Evolutionary conservation across 768 basidiomycete genomes (phyloP), one percentile per base, ranked within the genome.

Genomic region (Boletus pseudopeckii): DNA sequence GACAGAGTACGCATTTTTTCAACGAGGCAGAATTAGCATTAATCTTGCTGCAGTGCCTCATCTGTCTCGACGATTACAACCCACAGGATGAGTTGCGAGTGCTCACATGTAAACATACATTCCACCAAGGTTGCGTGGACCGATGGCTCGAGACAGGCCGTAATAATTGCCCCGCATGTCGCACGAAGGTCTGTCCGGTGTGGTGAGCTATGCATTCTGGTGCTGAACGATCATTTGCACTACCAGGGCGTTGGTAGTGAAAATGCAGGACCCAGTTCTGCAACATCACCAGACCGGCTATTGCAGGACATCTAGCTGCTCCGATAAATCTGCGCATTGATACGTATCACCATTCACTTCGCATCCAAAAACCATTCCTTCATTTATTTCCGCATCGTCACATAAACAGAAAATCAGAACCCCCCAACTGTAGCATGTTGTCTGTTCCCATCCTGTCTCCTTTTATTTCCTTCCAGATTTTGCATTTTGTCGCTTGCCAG

Each of bases 131-230:
- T 20, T 97, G 94, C 60, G 91, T 97, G 7, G 94, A 97, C 65
- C 84, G 78, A 55, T 96, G 94, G 92, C 75, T 96, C 33, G 80
- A 85, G 67, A 83, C 80, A 6, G 92, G 93, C 4, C 79, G 85
- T 52, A 97, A 97, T 63, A 92, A 91, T 54, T 97, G 94, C 68
- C 94, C 94, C 33, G 91, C 91, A 7, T 97, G 94, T 73, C 85
- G 94, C 46, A 78, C 84, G 33, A 86, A 80, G 76, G 88, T 87
- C 48, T 36, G 80, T 64, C 15, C 7, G 24, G 13, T 8, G n/a
- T 39, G 3, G 20, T 41, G 39, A 44, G 39, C 37, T 14, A 7
- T 24, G 5, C 14, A 24, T 28, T 36, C 17, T 4, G 24, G 39
- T 37, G 18, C 54, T 63, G 30, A 55, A 24, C 30, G 9, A 36